A percentile compares a stretch with the other conserved stretches of the same genome.
Evolutionary conservation across 1,284 basidiomycete species (phyloP).

Genomic region (Schizophyllum commune): DNA sequence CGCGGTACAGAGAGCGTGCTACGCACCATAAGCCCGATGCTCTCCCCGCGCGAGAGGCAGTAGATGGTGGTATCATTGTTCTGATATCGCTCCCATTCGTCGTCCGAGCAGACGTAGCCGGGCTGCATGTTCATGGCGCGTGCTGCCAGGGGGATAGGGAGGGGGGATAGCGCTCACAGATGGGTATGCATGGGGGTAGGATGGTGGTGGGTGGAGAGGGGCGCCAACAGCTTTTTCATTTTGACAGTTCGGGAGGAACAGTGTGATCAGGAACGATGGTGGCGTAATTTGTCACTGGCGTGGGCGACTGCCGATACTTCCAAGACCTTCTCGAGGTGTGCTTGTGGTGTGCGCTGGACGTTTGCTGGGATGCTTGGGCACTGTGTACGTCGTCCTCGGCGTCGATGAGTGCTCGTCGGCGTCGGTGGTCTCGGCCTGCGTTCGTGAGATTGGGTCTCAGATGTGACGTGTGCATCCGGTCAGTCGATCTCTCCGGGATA

Average conservation of each 20-base stretch:
- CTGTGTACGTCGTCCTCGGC: too few relatives aligned
- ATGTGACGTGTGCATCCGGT: background rate
- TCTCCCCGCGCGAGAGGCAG: slow-evolving; percentile 21
- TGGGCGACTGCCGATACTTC: background rate
- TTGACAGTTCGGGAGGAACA: too few relatives aligned
- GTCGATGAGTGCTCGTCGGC: background rate
- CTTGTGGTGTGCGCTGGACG: background rate
- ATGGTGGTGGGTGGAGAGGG: background rate
- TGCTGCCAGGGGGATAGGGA: background rate
- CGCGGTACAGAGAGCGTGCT: background rate
- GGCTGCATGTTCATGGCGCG: slow-evolving; percentile 2
- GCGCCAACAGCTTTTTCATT: background rate
- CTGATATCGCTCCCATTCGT: slow-evolving; percentile 1
- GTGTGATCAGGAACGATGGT: background rate
- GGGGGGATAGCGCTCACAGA: background rate
- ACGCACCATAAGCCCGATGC: slow-evolving; percentile 21
- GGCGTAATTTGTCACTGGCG: background rate
- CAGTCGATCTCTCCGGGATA: background rate
- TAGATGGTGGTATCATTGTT: slow-evolving; percentile 8
- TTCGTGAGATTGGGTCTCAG: background rate
- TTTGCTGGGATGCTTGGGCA: background rate
- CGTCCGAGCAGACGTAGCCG: slow-evolving; percentile 5
- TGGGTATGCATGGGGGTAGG: background rate
- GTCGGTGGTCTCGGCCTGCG: background rate
- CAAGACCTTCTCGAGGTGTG: background rate